Evolutionary conservation across 1,139 yeast genomes (phyloP).

Genomic region (Saccharomycopsis phalli): DNA sequence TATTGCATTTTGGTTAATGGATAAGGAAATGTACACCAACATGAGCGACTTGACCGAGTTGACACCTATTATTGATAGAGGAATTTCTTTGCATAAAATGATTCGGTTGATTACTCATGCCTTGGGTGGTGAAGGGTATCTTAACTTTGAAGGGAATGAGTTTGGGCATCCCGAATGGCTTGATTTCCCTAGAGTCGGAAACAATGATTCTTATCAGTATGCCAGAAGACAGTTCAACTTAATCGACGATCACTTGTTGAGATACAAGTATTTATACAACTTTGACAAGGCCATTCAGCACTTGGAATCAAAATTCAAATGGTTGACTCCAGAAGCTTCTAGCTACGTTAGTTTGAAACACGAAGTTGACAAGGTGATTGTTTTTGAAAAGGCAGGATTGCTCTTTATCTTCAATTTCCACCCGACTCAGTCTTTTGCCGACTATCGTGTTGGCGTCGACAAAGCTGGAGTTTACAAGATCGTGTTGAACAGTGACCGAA

Average conservation of each 20-base stretch:
- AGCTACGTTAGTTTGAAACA: constrained; percentile 86
- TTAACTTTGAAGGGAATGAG: constrained; percentile 95
- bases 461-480: constrained; percentile 66
- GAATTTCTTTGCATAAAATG: constrained; percentile 82
- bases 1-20: constrained; percentile 97
- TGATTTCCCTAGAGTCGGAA: constrained; percentile 90
- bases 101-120: constrained; percentile 80
- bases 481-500: constrained; percentile 65
- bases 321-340: constrained; percentile 62
- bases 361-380: constrained; percentile 80
- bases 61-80: constrained; percentile 78
- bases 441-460: constrained; percentile 85
- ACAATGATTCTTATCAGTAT: constrained; percentile 80
- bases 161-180: constrained; percentile 99
- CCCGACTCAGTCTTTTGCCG: constrained; percentile 73
- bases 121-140: constrained; percentile 92
- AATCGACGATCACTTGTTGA: constrained; percentile 66
- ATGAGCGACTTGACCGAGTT: constrained; percentile 73
- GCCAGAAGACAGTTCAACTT: constrained; percentile 92
- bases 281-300: constrained; percentile 83
- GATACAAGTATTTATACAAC: constrained; percentile 67
- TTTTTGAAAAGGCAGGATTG: constrained; percentile 79
- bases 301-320: constrained; percentile 58
- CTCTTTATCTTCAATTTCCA: constrained; percentile 85
- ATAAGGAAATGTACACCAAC: constrained; percentile 94